Evolutionary conservation across 441 rosid species (phyloP).

Genomic region (Geranium incanum): DNA sequence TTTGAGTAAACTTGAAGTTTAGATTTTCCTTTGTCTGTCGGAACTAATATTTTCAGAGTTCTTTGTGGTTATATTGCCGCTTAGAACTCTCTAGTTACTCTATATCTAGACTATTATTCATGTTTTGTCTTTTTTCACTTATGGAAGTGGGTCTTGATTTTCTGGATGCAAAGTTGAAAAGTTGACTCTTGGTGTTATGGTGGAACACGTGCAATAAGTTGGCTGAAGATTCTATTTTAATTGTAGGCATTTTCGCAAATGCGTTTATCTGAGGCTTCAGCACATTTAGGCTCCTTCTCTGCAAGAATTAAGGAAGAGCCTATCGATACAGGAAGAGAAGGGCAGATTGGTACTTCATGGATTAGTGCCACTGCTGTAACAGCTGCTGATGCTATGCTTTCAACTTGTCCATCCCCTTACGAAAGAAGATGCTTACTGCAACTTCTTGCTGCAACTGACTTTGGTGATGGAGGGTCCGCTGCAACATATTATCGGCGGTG

Average conservation of each 20-base stretch:
- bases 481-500: conserved; percentile 68
- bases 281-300: conserved; percentile 94
- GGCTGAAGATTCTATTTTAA: conserved; percentile 14
- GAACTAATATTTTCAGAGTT: conserved; percentile 2
- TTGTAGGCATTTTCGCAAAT: conserved; percentile 93
- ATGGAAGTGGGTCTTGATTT: conserved; percentile 3
- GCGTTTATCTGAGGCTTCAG: conserved; percentile 97
- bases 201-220: not conserved
- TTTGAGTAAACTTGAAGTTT: conserved; percentile 25
- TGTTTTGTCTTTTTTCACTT: not conserved
- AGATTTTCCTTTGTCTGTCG: conserved; percentile 14
- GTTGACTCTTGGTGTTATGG: not conserved
- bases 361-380: conserved; percentile 77
- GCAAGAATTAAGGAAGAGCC: conserved; percentile 81
- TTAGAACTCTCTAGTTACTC: conserved; percentile 7
- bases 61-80: conserved; percentile 19
- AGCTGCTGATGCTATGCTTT: conserved; percentile 90
- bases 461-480: conserved; percentile 86
- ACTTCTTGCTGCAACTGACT: conserved; percentile 87
- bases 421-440: conserved; percentile 91
- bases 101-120: not conserved
- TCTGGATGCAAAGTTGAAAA: not conserved
- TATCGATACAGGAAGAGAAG: conserved; percentile 46
- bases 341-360: conserved; percentile 65
- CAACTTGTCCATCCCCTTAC: conserved; percentile 93